phyloP scores from a whole-genome alignment of 441 rosid genomes.

The Eugenia klotzschiana region DNA sequence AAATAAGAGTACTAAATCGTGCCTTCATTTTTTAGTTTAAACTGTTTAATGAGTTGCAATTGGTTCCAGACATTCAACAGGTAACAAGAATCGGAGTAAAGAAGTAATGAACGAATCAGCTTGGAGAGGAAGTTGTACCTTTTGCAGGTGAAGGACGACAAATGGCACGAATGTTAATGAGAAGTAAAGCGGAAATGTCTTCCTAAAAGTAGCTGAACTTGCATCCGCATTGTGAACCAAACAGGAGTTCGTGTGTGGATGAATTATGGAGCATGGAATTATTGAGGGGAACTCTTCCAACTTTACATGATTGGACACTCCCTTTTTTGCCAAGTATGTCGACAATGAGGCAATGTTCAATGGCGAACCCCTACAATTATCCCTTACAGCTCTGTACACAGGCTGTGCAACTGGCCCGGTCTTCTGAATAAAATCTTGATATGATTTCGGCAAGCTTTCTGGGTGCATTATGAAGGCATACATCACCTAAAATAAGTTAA shows the following conservation, averaged over 20 bases:
- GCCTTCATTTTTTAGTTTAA: background rate
- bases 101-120: background rate
- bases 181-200: constrained; percentile 92
- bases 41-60: background rate
- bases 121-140: constrained; percentile 32
- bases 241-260: constrained; percentile 73
- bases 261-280: constrained; percentile 83
- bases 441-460: constrained; percentile 89
- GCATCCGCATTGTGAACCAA: constrained; percentile 74
- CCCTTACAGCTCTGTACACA: constrained; percentile 83
- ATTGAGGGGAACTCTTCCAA: constrained; percentile 69
- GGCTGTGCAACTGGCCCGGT: constrained; percentile 91
- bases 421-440: constrained; percentile 86
- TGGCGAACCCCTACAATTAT: constrained; percentile 82
- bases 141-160: constrained; percentile 83
- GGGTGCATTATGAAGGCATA: constrained; percentile 95
- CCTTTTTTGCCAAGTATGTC: constrained; percentile 39
- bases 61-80: background rate
- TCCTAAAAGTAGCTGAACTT: constrained; percentile 81
- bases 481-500: constrained; percentile 55
- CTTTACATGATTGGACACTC: constrained; percentile 31
- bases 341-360: constrained; percentile 63
- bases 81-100: background rate
- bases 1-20: background rate
- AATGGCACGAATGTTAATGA: constrained; percentile 92